These are phyloP conservation scores for Speleostelium caveatum DNA, from an alignment of 78 protist genomes.

Conservation along the genomic window DNA sequence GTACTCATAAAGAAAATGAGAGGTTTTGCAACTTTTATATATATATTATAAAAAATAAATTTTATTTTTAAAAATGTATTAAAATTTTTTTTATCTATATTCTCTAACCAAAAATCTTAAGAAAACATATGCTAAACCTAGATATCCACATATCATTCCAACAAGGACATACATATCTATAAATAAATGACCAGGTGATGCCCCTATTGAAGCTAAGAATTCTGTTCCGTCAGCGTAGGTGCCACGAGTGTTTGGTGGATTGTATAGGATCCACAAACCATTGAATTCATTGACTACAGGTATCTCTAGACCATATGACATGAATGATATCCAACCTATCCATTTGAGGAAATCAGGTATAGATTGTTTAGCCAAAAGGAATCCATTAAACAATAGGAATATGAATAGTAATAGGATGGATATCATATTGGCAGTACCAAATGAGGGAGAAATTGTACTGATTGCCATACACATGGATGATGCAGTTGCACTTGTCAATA, in stretches of 20 bases:
- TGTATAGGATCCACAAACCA: conserved; percentile 51
- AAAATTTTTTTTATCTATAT: conserved; percentile 42
- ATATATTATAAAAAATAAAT: too few species aligned
- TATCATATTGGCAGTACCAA: conserved; percentile 82
- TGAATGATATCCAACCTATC: conserved; percentile 38
- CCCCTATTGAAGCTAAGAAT: conserved; percentile 47
- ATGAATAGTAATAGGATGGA: conserved; percentile 77
- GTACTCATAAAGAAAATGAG: too few species aligned
- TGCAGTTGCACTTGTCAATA: conserved; percentile 71
- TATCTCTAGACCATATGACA: conserved; percentile 74
- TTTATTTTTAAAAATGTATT: too few species aligned
- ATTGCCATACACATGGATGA: conserved; percentile 85
- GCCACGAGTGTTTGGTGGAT: conserved; percentile 59
- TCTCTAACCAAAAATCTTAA: conserved; percentile 75
- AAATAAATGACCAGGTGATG: conserved; percentile 39
- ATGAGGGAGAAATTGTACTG: conserved; percentile 59
- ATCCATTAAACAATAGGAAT: conserved; percentile 79
- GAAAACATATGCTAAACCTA: conserved; percentile 57
- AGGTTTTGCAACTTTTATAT: too few species aligned
- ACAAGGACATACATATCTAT: conserved; percentile 62
- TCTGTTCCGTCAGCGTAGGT: conserved; percentile 71
- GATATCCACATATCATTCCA: conserved; percentile 71
- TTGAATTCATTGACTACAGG: conserved; percentile 71
- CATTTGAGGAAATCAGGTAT: conserved; percentile 20
- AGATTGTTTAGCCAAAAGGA: conserved; percentile 77